Evolutionary conservation across 75 land plant species (phyloP).

Genomic region (Pinus albicaulis): DNA sequence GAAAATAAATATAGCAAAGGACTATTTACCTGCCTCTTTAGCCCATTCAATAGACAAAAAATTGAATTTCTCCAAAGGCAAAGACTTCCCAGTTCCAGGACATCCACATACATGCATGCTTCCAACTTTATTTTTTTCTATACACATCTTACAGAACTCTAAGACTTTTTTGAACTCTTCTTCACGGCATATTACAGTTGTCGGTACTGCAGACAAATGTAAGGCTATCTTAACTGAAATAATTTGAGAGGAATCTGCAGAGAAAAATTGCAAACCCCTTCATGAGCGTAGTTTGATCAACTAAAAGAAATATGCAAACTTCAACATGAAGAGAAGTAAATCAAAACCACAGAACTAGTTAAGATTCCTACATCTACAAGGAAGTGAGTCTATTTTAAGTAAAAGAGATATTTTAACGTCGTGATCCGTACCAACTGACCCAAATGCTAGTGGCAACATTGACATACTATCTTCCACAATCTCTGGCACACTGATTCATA

Average conservation of each 20-base stretch:
- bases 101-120: slow-evolving; percentile 94
- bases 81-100: slow-evolving; percentile 95
- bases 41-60: slow-evolving; percentile 51
- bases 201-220: slow-evolving; percentile 72
- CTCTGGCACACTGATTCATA: no score
- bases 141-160: slow-evolving; percentile 68
- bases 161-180: slow-evolving; percentile 69
- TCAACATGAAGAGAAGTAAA: not conserved
- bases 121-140: slow-evolving; percentile 71
- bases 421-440: no score
- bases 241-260: slow-evolving; percentile 70
- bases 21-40: slow-evolving; percentile 39
- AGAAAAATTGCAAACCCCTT: not conserved
- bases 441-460: no score
- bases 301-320: not conserved
- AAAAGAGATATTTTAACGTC: no score
- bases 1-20: not conserved
- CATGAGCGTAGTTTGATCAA: not conserved
- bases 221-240: slow-evolving; percentile 76
- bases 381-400: not conserved
- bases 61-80: slow-evolving; percentile 77
- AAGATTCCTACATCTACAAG: not conserved
- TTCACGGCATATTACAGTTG: slow-evolving; percentile 67
- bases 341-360: not conserved
- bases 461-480: no score